These are phyloP conservation scores for Conticribra weissflogii DNA, from an alignment of 108 stramenopile genomes.

Conservation along the genomic window DNA sequence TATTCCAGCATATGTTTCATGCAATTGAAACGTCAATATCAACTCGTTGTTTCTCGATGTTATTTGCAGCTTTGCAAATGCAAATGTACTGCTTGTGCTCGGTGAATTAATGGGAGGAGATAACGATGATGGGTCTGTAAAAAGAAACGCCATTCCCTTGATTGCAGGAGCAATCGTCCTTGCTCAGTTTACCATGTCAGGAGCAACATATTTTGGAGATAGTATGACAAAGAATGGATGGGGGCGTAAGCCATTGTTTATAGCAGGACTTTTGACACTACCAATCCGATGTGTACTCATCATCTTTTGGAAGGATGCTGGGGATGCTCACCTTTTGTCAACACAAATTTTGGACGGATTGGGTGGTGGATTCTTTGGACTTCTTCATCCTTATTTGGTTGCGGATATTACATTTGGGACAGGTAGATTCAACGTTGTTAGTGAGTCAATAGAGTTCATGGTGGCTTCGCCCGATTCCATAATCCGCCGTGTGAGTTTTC, in stretches of 20 bases:
- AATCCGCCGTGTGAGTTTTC: too few relatives aligned
- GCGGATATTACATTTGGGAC: conserved; percentile 89
- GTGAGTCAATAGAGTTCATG: conserved; percentile 40
- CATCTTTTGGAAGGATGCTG: conserved; percentile 83
- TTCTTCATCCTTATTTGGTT: conserved; percentile 85
- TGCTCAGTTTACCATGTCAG: conserved; percentile 83
- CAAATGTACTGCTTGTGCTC: conserved; percentile 84
- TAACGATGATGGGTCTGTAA: conserved; percentile 69
- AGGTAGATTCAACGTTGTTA: conserved; percentile 86
- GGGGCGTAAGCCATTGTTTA: conserved; percentile 79
- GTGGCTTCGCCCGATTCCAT: neutral
- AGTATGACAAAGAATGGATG: conserved; percentile 62
- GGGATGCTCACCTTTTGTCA: conserved; percentile 69
- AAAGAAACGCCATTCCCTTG: conserved; percentile 77
- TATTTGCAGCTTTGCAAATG: conserved; percentile 76
- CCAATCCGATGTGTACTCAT: conserved; percentile 86
- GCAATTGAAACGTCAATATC: too few relatives aligned
- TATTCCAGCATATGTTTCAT: too few relatives aligned
- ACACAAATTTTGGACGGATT: conserved; percentile 89
- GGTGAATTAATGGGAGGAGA: conserved; percentile 90
- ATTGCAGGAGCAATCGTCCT: conserved; percentile 87
- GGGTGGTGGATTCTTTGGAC: conserved; percentile 82
- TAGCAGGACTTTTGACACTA: conserved; percentile 73
- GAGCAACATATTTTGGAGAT: conserved; percentile 71
- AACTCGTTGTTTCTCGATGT: conserved; percentile 2